A percentile compares a stretch with the other conserved stretches of the same genome.
Evolutionary conservation across 2,329 filamentous ascomycete genomes (phyloP).

Genomic region (Verticillium isaacii): DNA sequence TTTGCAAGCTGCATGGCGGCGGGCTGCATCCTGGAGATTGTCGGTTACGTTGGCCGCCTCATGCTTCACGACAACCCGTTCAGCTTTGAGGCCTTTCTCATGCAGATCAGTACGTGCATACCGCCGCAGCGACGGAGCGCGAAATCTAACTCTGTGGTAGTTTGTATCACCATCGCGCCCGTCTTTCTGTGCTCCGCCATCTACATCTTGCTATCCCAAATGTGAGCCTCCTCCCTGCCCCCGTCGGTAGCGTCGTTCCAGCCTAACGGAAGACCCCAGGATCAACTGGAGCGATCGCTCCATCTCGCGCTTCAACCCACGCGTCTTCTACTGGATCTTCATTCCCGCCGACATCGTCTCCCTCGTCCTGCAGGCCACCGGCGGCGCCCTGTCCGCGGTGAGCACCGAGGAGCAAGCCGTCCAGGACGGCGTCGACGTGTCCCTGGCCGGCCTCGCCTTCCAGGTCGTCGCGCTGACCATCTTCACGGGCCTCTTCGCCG

Average conservation of each 20-base stretch:
- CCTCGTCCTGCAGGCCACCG: slow-evolving; percentile 45
- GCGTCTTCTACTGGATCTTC: slow-evolving; percentile 27
- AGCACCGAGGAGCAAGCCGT: slow-evolving; percentile 24
- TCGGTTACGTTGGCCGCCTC: slow-evolving; percentile 58
- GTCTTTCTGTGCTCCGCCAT: slow-evolving; percentile 22
- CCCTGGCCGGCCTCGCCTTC: slow-evolving; percentile 46
- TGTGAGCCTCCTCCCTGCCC: background rate
- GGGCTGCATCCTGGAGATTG: slow-evolving; percentile 52
- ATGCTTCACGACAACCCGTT: slow-evolving; percentile 54
- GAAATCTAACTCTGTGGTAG: slow-evolving; percentile 20
- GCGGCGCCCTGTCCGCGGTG: slow-evolving; percentile 38
- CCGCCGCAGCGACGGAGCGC: background rate
- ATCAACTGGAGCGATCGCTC: slow-evolving; percentile 20
- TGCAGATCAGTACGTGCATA: slow-evolving; percentile 46
- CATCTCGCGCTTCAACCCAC: slow-evolving; percentile 23
- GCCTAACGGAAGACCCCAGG: slow-evolving; percentile 2
- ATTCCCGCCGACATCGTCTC: slow-evolving; percentile 47
- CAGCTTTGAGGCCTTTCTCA: slow-evolving; percentile 52
- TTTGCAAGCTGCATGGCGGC: slow-evolving; percentile 44
- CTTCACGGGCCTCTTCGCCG: slow-evolving; percentile 36
- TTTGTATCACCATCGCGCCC: slow-evolving; percentile 25
- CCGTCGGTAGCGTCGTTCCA: background rate
- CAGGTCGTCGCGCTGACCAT: slow-evolving; percentile 43
- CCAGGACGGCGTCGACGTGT: slow-evolving; percentile 38
- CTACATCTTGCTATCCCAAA: slow-evolving; percentile 17